Evolutionary conservation across 139 green algal species (phyloP), one percentile per base, ranked within the genome.

Genomic region (Mesostigma viride): DNA sequence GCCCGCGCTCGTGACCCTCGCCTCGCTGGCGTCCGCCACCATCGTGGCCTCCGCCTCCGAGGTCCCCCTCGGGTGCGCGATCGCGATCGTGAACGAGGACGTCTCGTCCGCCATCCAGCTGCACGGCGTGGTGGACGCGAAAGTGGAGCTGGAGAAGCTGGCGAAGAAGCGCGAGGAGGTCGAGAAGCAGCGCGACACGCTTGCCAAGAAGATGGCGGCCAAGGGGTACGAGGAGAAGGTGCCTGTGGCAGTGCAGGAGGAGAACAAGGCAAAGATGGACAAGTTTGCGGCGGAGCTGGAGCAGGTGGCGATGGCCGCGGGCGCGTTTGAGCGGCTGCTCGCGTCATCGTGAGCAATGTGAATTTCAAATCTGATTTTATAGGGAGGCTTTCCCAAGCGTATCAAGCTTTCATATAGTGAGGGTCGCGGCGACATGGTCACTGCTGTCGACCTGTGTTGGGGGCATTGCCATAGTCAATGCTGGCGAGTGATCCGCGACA

Each of bases 91-190:
- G 28, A 84, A 96, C 73, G 87, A 94, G 28, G 31, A 67, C 20
- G 85, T 85, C 1, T 86, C 75, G 1, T 70, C 86, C 30, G 72
- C 88, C 79, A 69, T 94, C 67, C 51, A 89, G 35, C 65, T 90
- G 31, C 58, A 62, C 45, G 93, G 91, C 69, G 74, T 96, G 30
- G 73, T 99, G 67, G 92, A 98, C 68, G 84, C 89, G 0, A 72
- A 69, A 11, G 81, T 88, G 68, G 93, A 97, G 83, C 67, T 94
- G 2, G 79, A 78, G 30, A 95, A 94, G 81, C 85, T 97, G 56
- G 60, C 84, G 62, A 95, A 95, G 78, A 88, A 94, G 78, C 45
- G 84, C 62, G 31, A 69, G 45, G 85, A 91, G 65, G 57, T 76
- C 26, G 24, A 58, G 30, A 24, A 30, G 45, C 35, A 34, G 24